A percentile compares a stretch with the other conserved stretches of the same genome.
These are phyloP conservation scores for Neonectria coccinea DNA, from an alignment of 2,329 filamentous ascomycete genomes.

Conservation along the genomic window DNA sequence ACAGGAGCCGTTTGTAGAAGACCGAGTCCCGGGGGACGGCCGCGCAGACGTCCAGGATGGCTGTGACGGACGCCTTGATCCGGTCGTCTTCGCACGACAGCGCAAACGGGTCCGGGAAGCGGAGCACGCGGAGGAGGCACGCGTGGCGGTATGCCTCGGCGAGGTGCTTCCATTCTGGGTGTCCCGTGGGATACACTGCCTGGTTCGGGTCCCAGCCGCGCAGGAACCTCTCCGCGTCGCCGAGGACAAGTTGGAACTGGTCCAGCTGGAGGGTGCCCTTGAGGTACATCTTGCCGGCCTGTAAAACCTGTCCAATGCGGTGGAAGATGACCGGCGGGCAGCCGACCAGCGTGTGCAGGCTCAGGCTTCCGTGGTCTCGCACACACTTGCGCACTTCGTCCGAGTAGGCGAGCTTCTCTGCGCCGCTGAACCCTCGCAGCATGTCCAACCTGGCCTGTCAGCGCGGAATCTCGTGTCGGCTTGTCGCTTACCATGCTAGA, in stretches of 20 bases:
- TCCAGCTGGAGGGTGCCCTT: constrained; percentile 6
- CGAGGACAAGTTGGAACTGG: constrained; percentile 32
- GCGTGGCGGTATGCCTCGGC: constrained; percentile 48
- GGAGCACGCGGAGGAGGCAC: constrained; percentile 44
- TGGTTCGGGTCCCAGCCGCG: constrained; percentile 42
- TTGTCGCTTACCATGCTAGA: constrained; percentile 37
- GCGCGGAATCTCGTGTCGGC: not conserved
- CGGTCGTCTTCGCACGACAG: constrained; percentile 39
- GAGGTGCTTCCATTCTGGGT: constrained; percentile 45
- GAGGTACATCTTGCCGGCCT: constrained; percentile 37
- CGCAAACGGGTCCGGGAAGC: constrained; percentile 43
- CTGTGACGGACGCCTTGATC: constrained; percentile 40
- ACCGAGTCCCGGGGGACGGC: constrained; percentile 34
- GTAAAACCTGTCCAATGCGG: constrained; percentile 41
- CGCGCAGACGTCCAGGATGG: constrained; percentile 44
- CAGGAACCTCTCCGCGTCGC: constrained; percentile 40
- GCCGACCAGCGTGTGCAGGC: constrained; percentile 44
- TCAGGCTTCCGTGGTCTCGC: constrained; percentile 36
- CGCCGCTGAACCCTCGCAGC: constrained; percentile 47
- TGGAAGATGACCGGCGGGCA: constrained; percentile 45
- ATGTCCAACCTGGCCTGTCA: constrained; percentile 43
- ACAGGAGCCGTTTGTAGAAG: constrained; percentile 46
- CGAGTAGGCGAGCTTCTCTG: constrained; percentile 47
- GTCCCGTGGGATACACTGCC: constrained; percentile 41
- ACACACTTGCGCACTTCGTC: constrained; percentile 42